phyloP scores from a whole-genome alignment of 495 filamentous ascomycete species.

The Tetracladium setigerum region DNA sequence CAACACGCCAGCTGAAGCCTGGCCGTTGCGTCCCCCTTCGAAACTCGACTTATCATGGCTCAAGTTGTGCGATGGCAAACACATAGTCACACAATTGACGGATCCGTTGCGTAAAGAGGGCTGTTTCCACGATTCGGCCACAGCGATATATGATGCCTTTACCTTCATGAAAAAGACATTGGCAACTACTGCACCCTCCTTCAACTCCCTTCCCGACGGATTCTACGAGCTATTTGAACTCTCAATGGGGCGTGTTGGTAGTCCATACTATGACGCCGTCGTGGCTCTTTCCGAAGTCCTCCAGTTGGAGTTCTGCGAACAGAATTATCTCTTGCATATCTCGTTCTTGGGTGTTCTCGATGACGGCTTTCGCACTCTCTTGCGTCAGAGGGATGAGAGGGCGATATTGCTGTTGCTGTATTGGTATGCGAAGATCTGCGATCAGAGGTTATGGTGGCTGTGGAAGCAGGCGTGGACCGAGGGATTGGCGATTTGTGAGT shows the following conservation, averaged over 20 bases:
- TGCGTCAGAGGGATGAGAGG: slow-evolving; percentile 21
- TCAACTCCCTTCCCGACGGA: neutral
- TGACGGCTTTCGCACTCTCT: no score
- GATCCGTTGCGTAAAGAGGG: slow-evolving; percentile 30
- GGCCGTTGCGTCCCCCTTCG: slow-evolving; percentile 29
- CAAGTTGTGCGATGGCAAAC: slow-evolving; percentile 28
- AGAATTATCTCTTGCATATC: no score
- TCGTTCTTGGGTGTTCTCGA: no score
- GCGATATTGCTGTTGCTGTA: slow-evolving; percentile 33
- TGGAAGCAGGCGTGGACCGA: no score
- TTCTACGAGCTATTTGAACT: neutral
- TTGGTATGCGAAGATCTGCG: slow-evolving; percentile 32
- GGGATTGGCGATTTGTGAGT: no score
- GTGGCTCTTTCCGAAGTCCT: no score
- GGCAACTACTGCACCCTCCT: no score
- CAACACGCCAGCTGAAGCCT: slow-evolving; percentile 24
- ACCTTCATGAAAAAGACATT: no score
- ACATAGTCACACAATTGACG: slow-evolving; percentile 25
- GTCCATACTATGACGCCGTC: slow-evolving; percentile 2
- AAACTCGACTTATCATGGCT: slow-evolving; percentile 31
- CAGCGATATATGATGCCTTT: no score
- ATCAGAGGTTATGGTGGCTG: slow-evolving; percentile 35
- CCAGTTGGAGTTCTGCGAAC: no score
- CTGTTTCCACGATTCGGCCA: slow-evolving; percentile 19
- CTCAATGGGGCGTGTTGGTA: no score